Evolutionary conservation across 140 eudicot species (phyloP).

Genomic region (Flaveria floridana): DNA sequence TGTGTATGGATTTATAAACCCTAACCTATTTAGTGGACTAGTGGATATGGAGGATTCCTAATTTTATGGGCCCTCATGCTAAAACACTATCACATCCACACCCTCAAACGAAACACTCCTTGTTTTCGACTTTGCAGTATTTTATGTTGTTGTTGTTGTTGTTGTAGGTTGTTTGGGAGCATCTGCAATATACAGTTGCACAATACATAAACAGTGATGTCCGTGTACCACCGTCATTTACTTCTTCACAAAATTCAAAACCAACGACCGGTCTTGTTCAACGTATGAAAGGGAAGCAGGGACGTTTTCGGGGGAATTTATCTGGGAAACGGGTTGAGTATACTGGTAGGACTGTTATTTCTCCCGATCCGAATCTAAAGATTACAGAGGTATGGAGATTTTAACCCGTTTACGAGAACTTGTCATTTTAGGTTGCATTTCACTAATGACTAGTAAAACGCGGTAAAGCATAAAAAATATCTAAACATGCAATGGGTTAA

Average conservation of each 20-base stretch:
- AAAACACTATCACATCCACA: not conserved
- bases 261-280: slow-evolving; percentile 81
- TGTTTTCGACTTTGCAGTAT: slow-evolving; percentile 2
- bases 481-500: not conserved
- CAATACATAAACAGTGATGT: slow-evolving; percentile 86
- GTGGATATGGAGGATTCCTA: not conserved
- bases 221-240: slow-evolving; percentile 46
- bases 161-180: slow-evolving; percentile 52
- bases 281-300: slow-evolving; percentile 93
- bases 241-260: slow-evolving; percentile 27
- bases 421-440: not conserved
- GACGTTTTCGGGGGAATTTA: slow-evolving; percentile 83
- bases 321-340: slow-evolving; percentile 95
- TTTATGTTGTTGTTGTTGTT: slow-evolving; percentile 20
- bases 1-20: not conserved
- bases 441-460: not conserved
- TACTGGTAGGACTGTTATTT: slow-evolving; percentile 95
- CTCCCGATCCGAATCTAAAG: slow-evolving; percentile 94
- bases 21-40: not conserved
- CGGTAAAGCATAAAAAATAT: not conserved
- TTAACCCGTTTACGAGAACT: not conserved
- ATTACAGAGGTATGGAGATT: slow-evolving; percentile 69
- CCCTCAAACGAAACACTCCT: not conserved
- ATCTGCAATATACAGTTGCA: slow-evolving; percentile 69
- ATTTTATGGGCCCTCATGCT: not conserved